These are phyloP conservation scores for Combretum micranthum DNA, from an alignment of 345 rosid genomes.

Conservation along the genomic window DNA sequence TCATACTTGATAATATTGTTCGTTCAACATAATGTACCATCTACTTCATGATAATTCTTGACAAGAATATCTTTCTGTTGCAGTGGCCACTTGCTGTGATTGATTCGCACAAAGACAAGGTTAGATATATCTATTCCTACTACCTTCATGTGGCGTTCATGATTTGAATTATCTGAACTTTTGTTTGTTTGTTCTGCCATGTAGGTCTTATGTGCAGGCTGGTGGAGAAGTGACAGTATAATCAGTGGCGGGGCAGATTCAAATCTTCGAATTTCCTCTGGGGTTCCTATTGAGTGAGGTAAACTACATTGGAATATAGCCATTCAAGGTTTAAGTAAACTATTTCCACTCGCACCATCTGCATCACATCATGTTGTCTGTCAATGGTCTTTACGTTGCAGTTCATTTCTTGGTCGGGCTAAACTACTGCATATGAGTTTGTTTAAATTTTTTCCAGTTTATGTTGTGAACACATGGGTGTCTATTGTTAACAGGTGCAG, in stretches of 20 bases:
- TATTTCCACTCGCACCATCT: too few species aligned
- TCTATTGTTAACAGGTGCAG: too few species aligned
- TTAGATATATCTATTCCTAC: constrained; percentile 10
- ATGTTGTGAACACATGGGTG: too few species aligned
- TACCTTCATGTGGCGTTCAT: not conserved
- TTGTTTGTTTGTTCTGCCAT: not conserved
- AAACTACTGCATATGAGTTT: too few species aligned
- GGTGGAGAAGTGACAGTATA: constrained; percentile 87
- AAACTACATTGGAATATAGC: too few species aligned
- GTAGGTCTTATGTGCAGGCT: constrained; percentile 87
- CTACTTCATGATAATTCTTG: not conserved
- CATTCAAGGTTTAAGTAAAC: too few species aligned
- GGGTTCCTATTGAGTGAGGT: constrained; percentile 49
- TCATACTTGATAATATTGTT: constrained; percentile 1
- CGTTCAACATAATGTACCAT: not conserved
- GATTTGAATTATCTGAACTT: not conserved
- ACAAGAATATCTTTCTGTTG: constrained; percentile 22
- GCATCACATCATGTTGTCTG: too few species aligned
- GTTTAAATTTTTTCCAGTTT: too few species aligned
- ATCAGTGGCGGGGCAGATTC: constrained; percentile 90
- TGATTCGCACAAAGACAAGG: constrained; percentile 82
- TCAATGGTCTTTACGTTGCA: too few species aligned
- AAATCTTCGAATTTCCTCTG: constrained; percentile 68
- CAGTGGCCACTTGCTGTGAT: constrained; percentile 94
- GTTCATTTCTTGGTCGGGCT: too few species aligned